phyloP scores from a whole-genome alignment of 2,329 filamentous ascomycete species.

The Amylocarpus encephaloides region DNA sequence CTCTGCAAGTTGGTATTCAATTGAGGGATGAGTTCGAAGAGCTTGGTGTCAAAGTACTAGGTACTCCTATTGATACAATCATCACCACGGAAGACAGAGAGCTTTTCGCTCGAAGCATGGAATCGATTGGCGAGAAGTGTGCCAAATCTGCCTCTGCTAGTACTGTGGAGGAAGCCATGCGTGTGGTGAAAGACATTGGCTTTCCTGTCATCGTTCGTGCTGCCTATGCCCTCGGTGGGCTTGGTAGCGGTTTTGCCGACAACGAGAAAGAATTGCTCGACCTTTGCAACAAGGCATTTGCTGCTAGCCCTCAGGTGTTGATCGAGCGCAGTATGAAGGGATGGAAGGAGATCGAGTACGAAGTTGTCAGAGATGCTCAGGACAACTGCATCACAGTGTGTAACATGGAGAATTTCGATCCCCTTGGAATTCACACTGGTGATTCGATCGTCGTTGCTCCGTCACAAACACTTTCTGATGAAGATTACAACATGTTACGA shows the following conservation, averaged over 20 bases:
- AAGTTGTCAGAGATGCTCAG: conserved; percentile 89
- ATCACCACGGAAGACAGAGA: conserved; percentile 98
- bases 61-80: conserved; percentile 95
- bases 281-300: conserved; percentile 90
- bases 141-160: conserved; percentile 93
- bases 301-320: conserved; percentile 89
- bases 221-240: conserved; percentile 88
- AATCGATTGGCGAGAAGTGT: conserved; percentile 95
- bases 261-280: conserved; percentile 76
- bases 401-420: conserved; percentile 99
- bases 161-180: conserved; percentile 80
- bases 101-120: conserved; percentile 96
- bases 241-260: conserved; percentile 92
- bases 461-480: conserved; percentile 91
- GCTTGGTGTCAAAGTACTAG: conserved; percentile 88
- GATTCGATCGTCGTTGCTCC: conserved; percentile 98
- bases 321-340: conserved; percentile 99
- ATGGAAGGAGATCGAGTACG: conserved; percentile 99
- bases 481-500: conserved; percentile 98
- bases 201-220: conserved; percentile 97
- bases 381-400: conserved; percentile 99
- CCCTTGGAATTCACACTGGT: conserved; percentile 93
- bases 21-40: conserved; percentile 94
- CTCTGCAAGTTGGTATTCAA: conserved; percentile 92
- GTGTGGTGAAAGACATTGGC: conserved; percentile 83